Conservation (phyloP, 108 stramenopile species). For the Epipyxis sp. region DNA sequence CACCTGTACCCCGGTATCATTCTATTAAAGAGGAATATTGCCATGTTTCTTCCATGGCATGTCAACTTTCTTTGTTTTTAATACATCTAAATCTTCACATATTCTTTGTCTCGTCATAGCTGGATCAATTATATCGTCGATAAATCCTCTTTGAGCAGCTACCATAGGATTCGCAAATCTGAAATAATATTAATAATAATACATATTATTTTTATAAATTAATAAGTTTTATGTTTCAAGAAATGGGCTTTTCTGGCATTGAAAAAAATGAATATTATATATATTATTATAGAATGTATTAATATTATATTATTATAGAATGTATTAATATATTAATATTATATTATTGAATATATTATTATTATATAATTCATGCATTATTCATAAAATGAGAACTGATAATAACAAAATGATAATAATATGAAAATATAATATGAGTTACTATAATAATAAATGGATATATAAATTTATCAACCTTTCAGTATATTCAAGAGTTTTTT, state of each 20-base stretch:
- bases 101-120: conserved; percentile 75
- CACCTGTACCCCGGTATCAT: too few species aligned
- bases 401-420: too few species aligned
- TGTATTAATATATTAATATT: too few species aligned
- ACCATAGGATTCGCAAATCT: conserved; percentile 92
- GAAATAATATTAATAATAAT: conserved; percentile 7
- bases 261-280: not conserved
- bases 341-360: too few species aligned
- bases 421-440: not conserved
- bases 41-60: conserved; percentile 81
- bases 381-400: too few species aligned
- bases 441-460: conserved; percentile 21
- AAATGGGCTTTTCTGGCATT: not conserved
- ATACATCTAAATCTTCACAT: conserved; percentile 85
- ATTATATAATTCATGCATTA: too few species aligned
- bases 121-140: conserved; percentile 96
- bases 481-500: conserved; percentile 62
- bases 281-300: too few species aligned
- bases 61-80: conserved; percentile 74
- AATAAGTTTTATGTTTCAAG: too few species aligned
- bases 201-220: not conserved
- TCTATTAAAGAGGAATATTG: conserved; percentile 86
- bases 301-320: too few species aligned
- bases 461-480: conserved; percentile 2
- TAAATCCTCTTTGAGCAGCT: conserved; percentile 77